Base-by-base conservation (phyloP, 768 basidiomycete species). In the Piloderma croceum region DNA sequence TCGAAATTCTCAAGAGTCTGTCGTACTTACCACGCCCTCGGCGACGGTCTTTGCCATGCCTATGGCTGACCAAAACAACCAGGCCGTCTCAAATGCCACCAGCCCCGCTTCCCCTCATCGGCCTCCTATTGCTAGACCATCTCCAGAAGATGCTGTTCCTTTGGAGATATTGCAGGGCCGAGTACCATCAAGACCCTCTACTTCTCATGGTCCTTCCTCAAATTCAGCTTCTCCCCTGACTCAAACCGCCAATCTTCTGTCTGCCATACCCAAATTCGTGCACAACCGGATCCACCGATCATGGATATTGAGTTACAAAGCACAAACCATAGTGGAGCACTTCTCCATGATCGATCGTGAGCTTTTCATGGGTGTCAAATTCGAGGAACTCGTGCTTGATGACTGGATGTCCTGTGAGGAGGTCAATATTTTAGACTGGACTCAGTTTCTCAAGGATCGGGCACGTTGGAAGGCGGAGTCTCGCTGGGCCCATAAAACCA, bases 301-400 rank as follows among this genome's bases (percentile, higher is more conserved):
- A 3, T 92, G 85, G 64, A 69, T 92, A 37, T 64, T 89, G n/a
- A 60, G 55, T 22, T 68, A 74, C 54, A 68, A 76, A 5, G 76
- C 84, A 1, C 76, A 77, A 25, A 62, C 62, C 4, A 58, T 96
- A 24, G 84, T 84, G 1, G 71, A 80, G 38, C 86, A 91, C 51
- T 86, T 93, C 52, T 73, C 83, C 6, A 82, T 90, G 73, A 90
- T 94, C 47, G 90, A 94, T 47, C 74, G 87, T 19, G 90, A 93
- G 50, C 63, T 93, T 40, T 89, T 91, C 57, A 79, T 86, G 59
- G 74, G 76, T 10, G 73, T 94, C 58, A 83, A 82, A 50, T 91
- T 91, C 54, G 88, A 92, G 53, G 91, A 94, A 52, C 70, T 91
- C n/a, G 79, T 90, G 27, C 70, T 79, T 45, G 74, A 78, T 36